Evolutionary conservation across 1,284 basidiomycete species (phyloP), one percentile per base, ranked within the genome.

Genomic region (Sphagnurus paluster): DNA sequence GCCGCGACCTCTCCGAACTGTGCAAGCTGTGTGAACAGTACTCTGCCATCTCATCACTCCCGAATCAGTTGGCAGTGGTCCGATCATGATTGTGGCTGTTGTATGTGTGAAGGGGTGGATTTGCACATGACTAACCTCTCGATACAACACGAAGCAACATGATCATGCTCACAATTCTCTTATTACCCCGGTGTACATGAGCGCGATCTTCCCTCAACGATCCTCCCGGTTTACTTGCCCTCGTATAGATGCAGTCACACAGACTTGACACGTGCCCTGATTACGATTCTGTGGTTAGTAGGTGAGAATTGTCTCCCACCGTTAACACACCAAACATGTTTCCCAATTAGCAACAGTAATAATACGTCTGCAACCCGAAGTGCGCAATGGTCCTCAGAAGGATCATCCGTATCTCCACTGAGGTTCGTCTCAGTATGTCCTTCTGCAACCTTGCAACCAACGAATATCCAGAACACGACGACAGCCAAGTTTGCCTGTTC

Each of bases 181-280:
- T 24, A 5, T 17, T 19, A 21, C 45, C 21, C 16, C 24, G 5
- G 39, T 42, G 40, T 42, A 30, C 42, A 53, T 53, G 45, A 16
- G 5, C 41, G 21, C 20, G 5, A 26, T 49, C 42, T 40, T 52
- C 39, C 14, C 24, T 44, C 20, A n/a, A 52, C 46, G 35, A 48
- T 9, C 39, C n/a, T 9, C 13, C 28, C 13, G 20, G 26, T 20
- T 56, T 56, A 53, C 44, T 50, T 13, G 43, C 44, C 26, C 30
- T 39, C 11, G 35, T 44, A 16, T 26, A 20, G 34, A 44, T 43
- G 36, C 41, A 34, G 25, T 24, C 42, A 20, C 39, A 40, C 16
- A 52, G 58, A 24, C 67, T 68, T 39, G 70, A 73, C 40, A 61
- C 62, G 25, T 70, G 69, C 49, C 73, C 73, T 1, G 67, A 70